Percentiles rank a stretch among this genome's conserved stretches.
phyloP scores from a whole-genome alignment of 2,329 filamentous ascomycete species.

The Nemania sp. region DNA sequence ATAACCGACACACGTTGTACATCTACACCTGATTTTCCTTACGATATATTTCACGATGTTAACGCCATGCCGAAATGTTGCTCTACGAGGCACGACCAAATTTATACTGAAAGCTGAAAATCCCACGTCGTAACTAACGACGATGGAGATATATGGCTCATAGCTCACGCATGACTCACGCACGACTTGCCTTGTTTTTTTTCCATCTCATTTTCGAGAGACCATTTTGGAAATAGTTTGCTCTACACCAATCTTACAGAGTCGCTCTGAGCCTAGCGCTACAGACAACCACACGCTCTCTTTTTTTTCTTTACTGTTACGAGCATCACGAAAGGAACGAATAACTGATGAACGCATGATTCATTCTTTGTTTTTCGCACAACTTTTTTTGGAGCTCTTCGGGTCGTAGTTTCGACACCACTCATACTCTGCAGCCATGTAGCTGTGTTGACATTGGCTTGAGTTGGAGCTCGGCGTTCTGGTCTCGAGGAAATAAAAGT shows the following conservation, averaged over 20 bases:
- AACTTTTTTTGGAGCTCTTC: constrained; percentile 23
- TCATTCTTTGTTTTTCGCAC: neutral
- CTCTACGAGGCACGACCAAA: constrained; percentile 22
- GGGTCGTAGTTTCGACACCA: constrained; percentile 39
- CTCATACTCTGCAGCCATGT: constrained; percentile 32
- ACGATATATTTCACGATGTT: constrained; percentile 37
- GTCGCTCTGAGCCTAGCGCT: constrained; percentile 9
- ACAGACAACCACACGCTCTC: constrained; percentile 10
- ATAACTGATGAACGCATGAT: constrained; percentile 20
- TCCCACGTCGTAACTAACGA: constrained; percentile 5
- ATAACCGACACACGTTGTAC: constrained; percentile 30
- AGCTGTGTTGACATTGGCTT: constrained; percentile 33
- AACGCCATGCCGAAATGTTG: constrained; percentile 31
- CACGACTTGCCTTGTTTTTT: constrained; percentile 11
- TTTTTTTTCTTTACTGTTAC: constrained; percentile 26
- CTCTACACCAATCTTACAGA: constrained; percentile 5
- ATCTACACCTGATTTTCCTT: constrained; percentile 30
- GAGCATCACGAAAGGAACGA: constrained; percentile 38
- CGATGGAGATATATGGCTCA: constrained; percentile 15
- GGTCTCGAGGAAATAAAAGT: constrained; percentile 31
- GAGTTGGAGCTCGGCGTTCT: constrained; percentile 38
- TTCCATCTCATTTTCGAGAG: constrained; percentile 2
- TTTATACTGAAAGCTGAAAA: constrained; percentile 21
- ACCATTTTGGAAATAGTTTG: constrained; percentile 19
- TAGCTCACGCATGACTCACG: constrained; percentile 3